These are phyloP conservation scores for Suillus spraguei DNA, from an alignment of 768 basidiomycete species.

Conservation along the genomic window DNA sequence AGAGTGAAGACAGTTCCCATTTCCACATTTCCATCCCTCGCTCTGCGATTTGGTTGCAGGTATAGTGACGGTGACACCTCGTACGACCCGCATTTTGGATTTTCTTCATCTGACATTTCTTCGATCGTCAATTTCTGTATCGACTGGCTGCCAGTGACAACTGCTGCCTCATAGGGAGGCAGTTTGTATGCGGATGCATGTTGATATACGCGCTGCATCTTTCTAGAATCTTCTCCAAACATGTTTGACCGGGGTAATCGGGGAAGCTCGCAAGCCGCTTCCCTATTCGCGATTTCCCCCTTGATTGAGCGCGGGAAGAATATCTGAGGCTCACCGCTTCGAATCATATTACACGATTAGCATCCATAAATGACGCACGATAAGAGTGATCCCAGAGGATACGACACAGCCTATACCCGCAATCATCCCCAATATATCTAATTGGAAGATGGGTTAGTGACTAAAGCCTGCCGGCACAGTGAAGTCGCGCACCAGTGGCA, in stretches of 20 bases:
- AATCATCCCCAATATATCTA: slow-evolving; percentile 62
- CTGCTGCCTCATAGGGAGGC: slow-evolving; percentile 36
- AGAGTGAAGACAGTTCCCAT: slow-evolving; percentile 25
- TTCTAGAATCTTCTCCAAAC: background rate
- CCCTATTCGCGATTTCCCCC: slow-evolving; percentile 58
- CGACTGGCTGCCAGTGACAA: slow-evolving; percentile 13
- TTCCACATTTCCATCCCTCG: slow-evolving; percentile 24
- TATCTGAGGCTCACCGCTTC: slow-evolving; percentile 46
- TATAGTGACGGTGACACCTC: slow-evolving; percentile 8
- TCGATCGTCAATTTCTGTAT: slow-evolving; percentile 37
- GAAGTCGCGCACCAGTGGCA: slow-evolving; percentile 15
- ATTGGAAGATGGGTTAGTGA: slow-evolving; percentile 17
- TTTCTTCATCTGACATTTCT: slow-evolving; percentile 23
- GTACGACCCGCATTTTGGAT: background rate
- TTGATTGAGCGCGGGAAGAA: slow-evolving; percentile 84
- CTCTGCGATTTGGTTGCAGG: slow-evolving; percentile 31
- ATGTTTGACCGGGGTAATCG: background rate
- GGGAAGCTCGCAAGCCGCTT: slow-evolving; percentile 39
- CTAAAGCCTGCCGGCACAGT: background rate
- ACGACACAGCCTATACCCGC: slow-evolving; percentile 61
- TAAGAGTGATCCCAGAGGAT: slow-evolving; percentile 74
- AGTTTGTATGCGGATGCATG: slow-evolving; percentile 27
- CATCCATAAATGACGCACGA: slow-evolving; percentile 46
- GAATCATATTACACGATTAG: background rate
- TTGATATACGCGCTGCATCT: background rate